Evolutionary conservation across 2,329 filamentous ascomycete species (phyloP), one percentile per base, ranked within the genome.

Genomic region (Penicillium sp.): DNA sequence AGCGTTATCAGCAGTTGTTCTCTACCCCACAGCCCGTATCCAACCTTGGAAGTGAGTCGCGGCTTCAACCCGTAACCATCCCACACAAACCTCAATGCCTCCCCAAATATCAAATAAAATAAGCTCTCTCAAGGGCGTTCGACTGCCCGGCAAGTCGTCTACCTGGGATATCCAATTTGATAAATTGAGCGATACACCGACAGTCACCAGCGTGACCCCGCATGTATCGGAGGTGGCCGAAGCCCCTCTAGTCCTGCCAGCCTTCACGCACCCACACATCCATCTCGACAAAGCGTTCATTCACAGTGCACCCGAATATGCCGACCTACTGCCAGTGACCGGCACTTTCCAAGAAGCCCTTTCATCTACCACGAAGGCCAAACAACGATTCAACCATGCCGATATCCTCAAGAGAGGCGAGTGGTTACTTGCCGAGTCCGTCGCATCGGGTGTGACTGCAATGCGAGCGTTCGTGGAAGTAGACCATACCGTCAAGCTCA

Each of bases 381-480:
- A 91, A 71, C 70, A 77, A 8, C 78, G 80, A 38, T 91, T 90
- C 70, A 84, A 81, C 5, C 70, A 75, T 11, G 72, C 81, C 0
- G 87, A 90, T 69, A 78, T 91, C n/a, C 74, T 86, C 22, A 78
- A 82, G 52, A 80, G 88, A 56, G 88, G 88, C 4, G 77, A 81
- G 21, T 83, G 86, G 72, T 76, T 91, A 11, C 79, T 91, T 14
- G 82, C 86, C 38, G 84, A 88, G 54, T 88, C 86, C 55, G 80
- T 86, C 47, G 70, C 73, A 1, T 80, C 84, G 32, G 87, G 87
- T 4, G 88, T 90, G 3, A 89, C 87, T 0, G 81, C 83, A 18
- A 85, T 89, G 77, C 80, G 88, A 57, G 85, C 86, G 2, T 91
- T 90, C 66, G 86, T 90, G 45, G 88, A 91, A 71, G 79, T 90